Percentiles rank a stretch among this genome's conserved stretches.
These are phyloP conservation scores for Venturia aucupariae DNA, from an alignment of 2,329 filamentous ascomycete species.

Conservation along the genomic window DNA sequence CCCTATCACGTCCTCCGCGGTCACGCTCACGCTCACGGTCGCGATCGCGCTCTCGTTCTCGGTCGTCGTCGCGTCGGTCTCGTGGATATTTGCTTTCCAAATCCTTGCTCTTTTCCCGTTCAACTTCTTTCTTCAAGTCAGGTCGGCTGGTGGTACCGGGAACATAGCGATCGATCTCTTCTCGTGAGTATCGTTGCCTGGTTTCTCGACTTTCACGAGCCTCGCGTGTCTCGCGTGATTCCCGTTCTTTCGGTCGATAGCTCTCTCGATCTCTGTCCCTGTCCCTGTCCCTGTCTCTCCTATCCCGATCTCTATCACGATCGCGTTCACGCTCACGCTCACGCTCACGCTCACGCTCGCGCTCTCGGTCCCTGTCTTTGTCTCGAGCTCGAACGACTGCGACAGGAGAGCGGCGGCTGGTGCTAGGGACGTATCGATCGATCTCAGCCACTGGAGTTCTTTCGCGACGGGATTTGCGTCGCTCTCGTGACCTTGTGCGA, in stretches of 20 bases:
- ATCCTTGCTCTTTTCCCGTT: conserved; percentile 18
- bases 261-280: conserved; percentile 4
- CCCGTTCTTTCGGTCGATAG: not conserved
- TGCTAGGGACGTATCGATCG: conserved; percentile 13
- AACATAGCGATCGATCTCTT: conserved; percentile 38
- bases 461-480: conserved; percentile 8
- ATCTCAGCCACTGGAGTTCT: conserved; percentile 2
- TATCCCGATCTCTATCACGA: conserved; percentile 14
- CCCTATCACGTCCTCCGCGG: conserved; percentile 21
- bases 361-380: conserved; percentile 20
- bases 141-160: conserved; percentile 28
- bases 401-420: conserved; percentile 8
- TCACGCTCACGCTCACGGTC: conserved; percentile 2
- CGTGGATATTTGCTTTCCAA: conserved; percentile 9
- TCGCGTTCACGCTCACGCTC: conserved; percentile 26
- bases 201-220: conserved; percentile 16
- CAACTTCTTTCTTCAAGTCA: conserved; percentile 17
- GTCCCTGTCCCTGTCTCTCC: not conserved
- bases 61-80: not conserved
- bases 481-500: conserved; percentile 2
- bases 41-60: conserved; percentile 2
- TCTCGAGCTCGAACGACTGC: conserved; percentile 16
- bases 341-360: conserved; percentile 26
- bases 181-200: conserved; percentile 21
- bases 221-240: conserved; percentile 15